Base-by-base conservation (phyloP, 768 basidiomycete species). In the Pilatotrama ljubarskyi region DNA sequence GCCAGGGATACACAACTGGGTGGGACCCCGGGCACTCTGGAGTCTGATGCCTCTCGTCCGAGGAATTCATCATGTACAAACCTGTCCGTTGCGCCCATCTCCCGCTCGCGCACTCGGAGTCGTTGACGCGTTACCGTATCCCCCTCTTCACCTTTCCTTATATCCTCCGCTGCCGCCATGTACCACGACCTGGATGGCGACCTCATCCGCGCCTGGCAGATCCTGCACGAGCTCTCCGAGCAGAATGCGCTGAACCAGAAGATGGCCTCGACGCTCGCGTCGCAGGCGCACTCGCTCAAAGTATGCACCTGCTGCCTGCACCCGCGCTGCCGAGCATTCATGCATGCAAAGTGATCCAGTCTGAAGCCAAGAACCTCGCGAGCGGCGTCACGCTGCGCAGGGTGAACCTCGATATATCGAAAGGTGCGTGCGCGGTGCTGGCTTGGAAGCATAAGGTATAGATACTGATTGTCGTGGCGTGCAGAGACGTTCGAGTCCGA, bases 401-500 rank as follows among this genome's bases (percentile, higher is more conserved):
- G 38, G 91, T 89, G 73, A 95, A 96, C 72, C 83, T 86, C 9
- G 95, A 98, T 71, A 84, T 98, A 5, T 84, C 90, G 14, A 86
- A 90, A 79, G 91, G 91, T 90, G 63, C 55, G 77, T 69, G 5
- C 76, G 20, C 18, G 24, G 1, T 26, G 40, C 11, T 25, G 26
- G 80, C 82, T 66, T 73, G 82, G 20, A 70, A 76, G 29, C 5
- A 70, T 73, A 65, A 76, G 75, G 74, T 58, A 54, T 18, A 6
- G 26, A 9, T n/a, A 47, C 22, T 44, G 49, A 58, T 58, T 17
- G 47, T 40, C 9, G n/a, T 41, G 29, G 43, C 59, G 14, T 44
- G 24, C 73, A 99, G 97, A 98, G 80, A 75, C 81, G 8, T 97
- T 98, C 74, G 88, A 95, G 66, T 93, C 93, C 2, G 95, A 96